phyloP scores from a whole-genome alignment of 2,329 filamentous ascomycete genomes.

The Botrytis porri region DNA sequence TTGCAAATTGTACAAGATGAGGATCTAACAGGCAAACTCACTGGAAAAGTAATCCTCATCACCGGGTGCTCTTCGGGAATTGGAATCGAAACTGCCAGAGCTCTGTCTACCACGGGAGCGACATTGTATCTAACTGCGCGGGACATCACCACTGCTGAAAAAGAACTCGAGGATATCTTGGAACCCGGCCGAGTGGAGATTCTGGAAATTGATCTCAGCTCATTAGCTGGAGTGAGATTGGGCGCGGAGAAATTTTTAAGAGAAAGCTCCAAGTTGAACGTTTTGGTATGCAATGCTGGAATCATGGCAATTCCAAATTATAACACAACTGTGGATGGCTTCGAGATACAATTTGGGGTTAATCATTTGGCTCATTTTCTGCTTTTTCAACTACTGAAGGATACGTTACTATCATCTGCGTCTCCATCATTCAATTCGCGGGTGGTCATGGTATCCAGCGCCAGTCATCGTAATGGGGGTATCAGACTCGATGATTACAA shows the following conservation, averaged over 20 bases:
- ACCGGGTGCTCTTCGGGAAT: conserved; percentile 41
- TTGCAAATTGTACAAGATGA: not conserved
- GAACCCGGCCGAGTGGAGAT: conserved; percentile 32
- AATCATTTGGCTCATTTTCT: not conserved
- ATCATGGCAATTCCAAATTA: not conserved
- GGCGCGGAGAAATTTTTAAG: conserved; percentile 29
- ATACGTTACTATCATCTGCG: not conserved
- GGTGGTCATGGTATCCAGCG: not conserved
- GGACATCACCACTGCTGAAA: conserved; percentile 36
- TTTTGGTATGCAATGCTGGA: not conserved
- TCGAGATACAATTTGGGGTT: not conserved
- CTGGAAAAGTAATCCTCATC: conserved; percentile 31
- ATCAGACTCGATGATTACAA: not conserved
- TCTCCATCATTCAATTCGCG: not conserved
- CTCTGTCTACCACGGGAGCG: conserved; percentile 39
- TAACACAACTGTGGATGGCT: not conserved
- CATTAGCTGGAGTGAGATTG: conserved; percentile 36
- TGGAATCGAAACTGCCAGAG: conserved; percentile 40
- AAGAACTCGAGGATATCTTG: conserved; percentile 43
- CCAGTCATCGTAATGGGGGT: not conserved
- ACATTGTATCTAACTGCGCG: conserved; percentile 39
- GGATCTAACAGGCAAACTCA: not conserved
- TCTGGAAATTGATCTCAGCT: conserved; percentile 37
- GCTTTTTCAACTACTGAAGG: not conserved
- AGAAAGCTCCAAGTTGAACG: not conserved